Conservation (phyloP, 192 early-diverging fungal species). For the Coemansia sp. region DNA sequence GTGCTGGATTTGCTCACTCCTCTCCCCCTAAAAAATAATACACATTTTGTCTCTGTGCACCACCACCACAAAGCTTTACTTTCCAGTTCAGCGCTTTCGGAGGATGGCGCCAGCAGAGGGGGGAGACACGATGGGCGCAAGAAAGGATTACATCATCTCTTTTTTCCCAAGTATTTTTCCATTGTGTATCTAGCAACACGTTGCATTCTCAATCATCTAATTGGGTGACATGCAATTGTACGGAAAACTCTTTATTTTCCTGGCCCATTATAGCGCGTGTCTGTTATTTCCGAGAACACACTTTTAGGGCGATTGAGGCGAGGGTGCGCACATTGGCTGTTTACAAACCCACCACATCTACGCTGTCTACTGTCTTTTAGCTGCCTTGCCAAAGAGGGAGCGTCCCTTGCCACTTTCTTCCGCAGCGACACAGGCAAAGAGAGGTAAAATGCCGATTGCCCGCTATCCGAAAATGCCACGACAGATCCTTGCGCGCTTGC, state of each 20-base stretch:
- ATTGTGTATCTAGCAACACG: neutral
- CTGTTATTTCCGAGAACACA: conserved; percentile 2
- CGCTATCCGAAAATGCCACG: conserved; percentile 1
- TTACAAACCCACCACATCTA: neutral
- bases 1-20: neutral
- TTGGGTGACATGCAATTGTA: neutral
- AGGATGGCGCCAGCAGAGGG: neutral
- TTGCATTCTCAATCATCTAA: neutral
- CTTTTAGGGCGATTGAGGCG: neutral
- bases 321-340: neutral
- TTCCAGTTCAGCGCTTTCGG: neutral
- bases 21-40: conserved; percentile 4
- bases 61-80: neutral
- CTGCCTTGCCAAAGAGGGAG: neutral
- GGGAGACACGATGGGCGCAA: neutral
- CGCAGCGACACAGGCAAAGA: neutral
- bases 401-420: neutral
- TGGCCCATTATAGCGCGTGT: conserved; percentile 3
- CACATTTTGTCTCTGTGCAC: conserved; percentile 4
- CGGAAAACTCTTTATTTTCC: neutral
- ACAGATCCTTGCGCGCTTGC: conserved; percentile 3
- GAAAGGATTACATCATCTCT: neutral
- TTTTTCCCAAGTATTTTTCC: neutral
- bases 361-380: neutral
- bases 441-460: neutral